Evolutionary conservation across 2,329 filamentous ascomycete genomes (phyloP).

Genomic region (Fusarium sp.): DNA sequence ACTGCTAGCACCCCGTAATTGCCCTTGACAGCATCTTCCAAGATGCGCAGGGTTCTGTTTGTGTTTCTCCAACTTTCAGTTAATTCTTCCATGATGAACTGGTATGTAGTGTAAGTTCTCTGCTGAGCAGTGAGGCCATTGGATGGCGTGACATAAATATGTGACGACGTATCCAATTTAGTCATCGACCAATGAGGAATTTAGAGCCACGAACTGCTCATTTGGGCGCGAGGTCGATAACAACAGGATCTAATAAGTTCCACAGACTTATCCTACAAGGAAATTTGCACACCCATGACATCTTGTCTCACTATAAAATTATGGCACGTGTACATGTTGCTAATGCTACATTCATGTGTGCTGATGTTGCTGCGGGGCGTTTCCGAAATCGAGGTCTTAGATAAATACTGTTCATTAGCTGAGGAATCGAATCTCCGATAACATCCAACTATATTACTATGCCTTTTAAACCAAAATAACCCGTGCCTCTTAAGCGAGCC

Average conservation of each 20-base stretch:
- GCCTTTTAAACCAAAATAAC: not conserved
- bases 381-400: not conserved
- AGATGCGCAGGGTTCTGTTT: slow-evolving; percentile 3
- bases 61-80: not conserved
- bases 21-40: not conserved
- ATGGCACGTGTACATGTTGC: not conserved
- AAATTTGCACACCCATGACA: not conserved
- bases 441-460: not conserved
- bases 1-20: slow-evolving; percentile 20
- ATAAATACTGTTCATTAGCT: not conserved
- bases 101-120: too few species aligned
- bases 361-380: not conserved
- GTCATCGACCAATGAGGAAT: not conserved
- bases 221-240: not conserved
- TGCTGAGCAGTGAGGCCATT: too few species aligned
- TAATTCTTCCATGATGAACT: not conserved
- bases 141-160: not conserved
- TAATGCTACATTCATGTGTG: not conserved
- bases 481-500: too few species aligned
- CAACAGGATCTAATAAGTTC: not conserved
- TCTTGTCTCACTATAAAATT: not conserved
- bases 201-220: not conserved
- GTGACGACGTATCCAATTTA: too few species aligned
- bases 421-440: not conserved
- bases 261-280: accelerated